Conservation (phyloP, 805 yeast genomes). For the Lipomyces japonicus region DNA sequence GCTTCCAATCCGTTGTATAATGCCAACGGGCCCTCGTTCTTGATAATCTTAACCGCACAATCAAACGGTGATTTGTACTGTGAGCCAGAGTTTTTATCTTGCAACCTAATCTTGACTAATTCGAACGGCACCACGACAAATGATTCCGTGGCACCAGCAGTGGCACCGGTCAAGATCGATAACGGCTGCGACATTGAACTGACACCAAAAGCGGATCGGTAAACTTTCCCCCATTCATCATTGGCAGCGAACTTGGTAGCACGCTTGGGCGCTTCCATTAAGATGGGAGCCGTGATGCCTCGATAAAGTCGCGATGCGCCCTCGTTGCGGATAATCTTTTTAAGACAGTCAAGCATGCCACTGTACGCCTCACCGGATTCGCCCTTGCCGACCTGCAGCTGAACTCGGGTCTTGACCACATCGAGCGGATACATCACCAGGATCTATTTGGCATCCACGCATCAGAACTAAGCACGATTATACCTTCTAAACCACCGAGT, state of each 20-base stretch:
- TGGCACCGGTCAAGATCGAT: constrained; percentile 91
- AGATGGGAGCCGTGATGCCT: constrained; percentile 92
- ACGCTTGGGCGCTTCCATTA: constrained; percentile 99
- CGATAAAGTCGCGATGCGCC: constrained; percentile 81
- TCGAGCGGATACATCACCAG: constrained; percentile 88
- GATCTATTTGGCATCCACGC: constrained; percentile 39
- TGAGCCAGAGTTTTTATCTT: constrained; percentile 65
- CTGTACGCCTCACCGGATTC: constrained; percentile 58
- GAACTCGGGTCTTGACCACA: constrained; percentile 87
- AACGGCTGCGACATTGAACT: constrained; percentile 70
- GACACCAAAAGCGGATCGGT: constrained; percentile 67
- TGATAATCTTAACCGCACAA: constrained; percentile 68
- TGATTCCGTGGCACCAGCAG: constrained; percentile 96
- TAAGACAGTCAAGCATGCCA: constrained; percentile 80
- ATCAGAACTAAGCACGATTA: constrained; percentile 45
- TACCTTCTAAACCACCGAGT: not conserved
- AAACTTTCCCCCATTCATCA: constrained; percentile 90
- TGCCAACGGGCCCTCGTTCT: constrained; percentile 73
- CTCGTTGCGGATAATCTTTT: constrained; percentile 79
- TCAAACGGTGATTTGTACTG: constrained; percentile 80
- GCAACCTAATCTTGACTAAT: constrained; percentile 89
- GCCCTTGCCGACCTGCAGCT: constrained; percentile 61
- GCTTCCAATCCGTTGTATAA: constrained; percentile 94
- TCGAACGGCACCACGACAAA: constrained; percentile 98
- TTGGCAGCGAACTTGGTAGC: constrained; percentile 98